Base-by-base conservation (phyloP, 768 basidiomycete species). In the Pleurotus pulmonarius region DNA sequence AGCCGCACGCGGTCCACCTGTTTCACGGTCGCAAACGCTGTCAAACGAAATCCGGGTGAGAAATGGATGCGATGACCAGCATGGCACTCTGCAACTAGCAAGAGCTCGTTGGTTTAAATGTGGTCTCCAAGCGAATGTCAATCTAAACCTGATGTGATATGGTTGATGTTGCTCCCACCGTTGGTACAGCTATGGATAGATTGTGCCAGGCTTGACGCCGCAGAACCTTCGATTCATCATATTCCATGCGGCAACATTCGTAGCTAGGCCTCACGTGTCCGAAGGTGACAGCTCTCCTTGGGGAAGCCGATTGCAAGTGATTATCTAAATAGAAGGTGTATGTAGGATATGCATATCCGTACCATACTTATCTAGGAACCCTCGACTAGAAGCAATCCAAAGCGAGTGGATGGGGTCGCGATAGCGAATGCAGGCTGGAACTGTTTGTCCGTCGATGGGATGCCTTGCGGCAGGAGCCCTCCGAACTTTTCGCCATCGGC, bases 331-430 rank as follows among this genome's bases (percentile, higher is more conserved):
- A 41, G 51, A 24, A 15, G 20, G 39, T 40, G 38, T 48, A 46
- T 26, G 46, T 40, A 54, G 54, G 57, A 49, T 56, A 60, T 64
- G 55, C 61, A 61, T 51, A 56, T 49, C 59, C 56, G 57, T 40
- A n/a, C 37, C 46, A 47, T 47, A 47, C 16, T 47, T 39, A 40
- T 22, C 39, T 58, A 58, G 26, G 70, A 67, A 61, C 72, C 77
- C 52, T 82, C 86, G 56, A 89, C 76, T 56, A 91, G 75, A 46
- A 93, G 70, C 64, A 92, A 73, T 13, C 88, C 88, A 70, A 93
- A 90, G 56, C 91, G 78, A 43, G 87, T 77, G 40, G 85, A 83
- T 15, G 89, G 83, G 60, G 87, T 89, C 18, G 84, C 86, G 29
- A 88, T 67, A 39, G 86, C 81, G 43, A 90, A 65, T 25, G 83